Percentiles rank a stretch among this genome's conserved stretches.
Evolutionary conservation across 352 stramenopile genomes (phyloP).

Genomic region (Aphanomyces cochlioides): DNA sequence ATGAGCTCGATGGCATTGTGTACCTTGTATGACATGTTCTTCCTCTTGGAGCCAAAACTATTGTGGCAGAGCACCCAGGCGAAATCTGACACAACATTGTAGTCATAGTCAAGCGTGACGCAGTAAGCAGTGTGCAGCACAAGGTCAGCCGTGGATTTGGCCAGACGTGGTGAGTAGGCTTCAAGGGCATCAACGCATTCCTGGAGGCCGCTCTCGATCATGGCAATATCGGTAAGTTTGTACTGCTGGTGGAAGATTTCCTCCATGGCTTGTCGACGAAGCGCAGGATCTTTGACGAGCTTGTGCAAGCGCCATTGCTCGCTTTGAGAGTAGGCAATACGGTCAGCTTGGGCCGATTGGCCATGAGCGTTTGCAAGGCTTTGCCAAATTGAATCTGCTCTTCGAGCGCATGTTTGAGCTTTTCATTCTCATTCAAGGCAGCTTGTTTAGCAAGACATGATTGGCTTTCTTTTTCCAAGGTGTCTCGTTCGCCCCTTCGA

Average conservation of each 20-base stretch:
- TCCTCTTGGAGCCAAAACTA: not conserved
- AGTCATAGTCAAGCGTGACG: too few species aligned
- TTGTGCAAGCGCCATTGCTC: constrained; percentile 18
- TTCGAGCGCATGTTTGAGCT: constrained; percentile 18
- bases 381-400: constrained; percentile 29
- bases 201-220: too few species aligned
- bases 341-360: constrained; percentile 21
- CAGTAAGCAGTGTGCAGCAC: too few species aligned
- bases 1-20: not conserved
- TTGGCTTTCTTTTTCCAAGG: constrained; percentile 21
- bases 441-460: constrained; percentile 20
- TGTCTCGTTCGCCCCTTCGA: not conserved
- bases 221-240: not conserved
- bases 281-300: constrained; percentile 19
- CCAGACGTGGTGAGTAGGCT: too few species aligned
- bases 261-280: constrained; percentile 11
- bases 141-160: too few species aligned
- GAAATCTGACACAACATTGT: too few species aligned
- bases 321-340: constrained; percentile 15
- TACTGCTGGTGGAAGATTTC: constrained; percentile 22
- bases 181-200: too few species aligned
- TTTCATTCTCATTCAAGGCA: constrained; percentile 17
- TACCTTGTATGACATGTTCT: constrained; percentile 3
- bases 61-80: too few species aligned
- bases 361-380: constrained; percentile 19